Evolutionary conservation across 129 eudicot genomes (phyloP).

Genomic region (Rutidosis leptorrhynchoides): DNA sequence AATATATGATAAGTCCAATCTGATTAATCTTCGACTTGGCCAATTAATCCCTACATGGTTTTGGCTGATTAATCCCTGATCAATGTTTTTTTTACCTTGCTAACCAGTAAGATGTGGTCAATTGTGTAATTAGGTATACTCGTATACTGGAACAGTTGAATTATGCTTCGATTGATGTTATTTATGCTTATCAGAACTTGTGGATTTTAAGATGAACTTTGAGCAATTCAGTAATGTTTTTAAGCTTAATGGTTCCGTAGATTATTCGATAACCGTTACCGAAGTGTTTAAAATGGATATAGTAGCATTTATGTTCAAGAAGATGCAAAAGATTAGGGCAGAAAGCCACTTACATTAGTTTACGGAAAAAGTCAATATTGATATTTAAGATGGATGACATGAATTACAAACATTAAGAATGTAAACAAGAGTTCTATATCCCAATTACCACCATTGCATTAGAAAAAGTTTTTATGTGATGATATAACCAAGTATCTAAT

Average conservation of each 20-base stretch:
- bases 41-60: too few species aligned
- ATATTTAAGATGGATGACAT: constrained; percentile 13
- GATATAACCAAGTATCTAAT: neutral
- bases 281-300: neutral
- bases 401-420: neutral
- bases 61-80: too few species aligned
- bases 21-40: too few species aligned
- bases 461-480: neutral
- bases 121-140: neutral
- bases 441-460: constrained; percentile 1
- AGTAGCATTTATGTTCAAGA: constrained; percentile 3
- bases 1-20: too few species aligned
- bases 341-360: constrained; percentile 6
- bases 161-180: neutral
- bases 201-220: neutral
- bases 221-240: neutral
- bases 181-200: neutral
- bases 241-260: constrained; percentile 7
- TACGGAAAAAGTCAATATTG: constrained; percentile 10
- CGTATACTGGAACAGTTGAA: neutral
- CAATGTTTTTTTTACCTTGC: too few species aligned
- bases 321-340: constrained; percentile 4
- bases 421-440: constrained; percentile 12
- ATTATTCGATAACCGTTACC: too few species aligned
- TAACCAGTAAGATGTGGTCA: neutral